Evolutionary conservation across 495 filamentous ascomycete genomes (phyloP).

Genomic region (Daldinia concentrica): DNA sequence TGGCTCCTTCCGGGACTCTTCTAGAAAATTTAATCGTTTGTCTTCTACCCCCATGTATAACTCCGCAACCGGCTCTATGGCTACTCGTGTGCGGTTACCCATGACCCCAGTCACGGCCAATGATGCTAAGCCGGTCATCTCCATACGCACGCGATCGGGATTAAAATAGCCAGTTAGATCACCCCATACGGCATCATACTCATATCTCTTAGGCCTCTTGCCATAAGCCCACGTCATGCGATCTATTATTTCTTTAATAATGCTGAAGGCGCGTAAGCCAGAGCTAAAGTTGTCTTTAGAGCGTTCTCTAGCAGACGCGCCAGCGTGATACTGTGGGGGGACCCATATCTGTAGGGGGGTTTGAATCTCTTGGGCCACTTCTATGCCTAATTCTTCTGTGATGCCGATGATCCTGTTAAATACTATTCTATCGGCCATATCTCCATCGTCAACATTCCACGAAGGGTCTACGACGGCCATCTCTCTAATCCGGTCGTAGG

Average conservation of each 20-base stretch:
- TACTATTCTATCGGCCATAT: background rate
- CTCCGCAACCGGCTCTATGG: constrained; percentile 31
- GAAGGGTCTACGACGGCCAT: constrained; percentile 20
- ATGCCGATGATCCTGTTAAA: background rate
- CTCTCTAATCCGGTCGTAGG: background rate
- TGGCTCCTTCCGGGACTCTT: too few relatives aligned
- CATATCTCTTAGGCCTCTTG: background rate
- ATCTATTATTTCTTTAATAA: constrained; percentile 14
- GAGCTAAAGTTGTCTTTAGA: background rate
- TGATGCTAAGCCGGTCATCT: constrained; percentile 33
- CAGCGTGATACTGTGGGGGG: background rate
- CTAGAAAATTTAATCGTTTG: too few relatives aligned
- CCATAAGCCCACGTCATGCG: constrained; percentile 19
- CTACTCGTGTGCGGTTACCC: constrained; percentile 12
- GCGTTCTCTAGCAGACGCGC: accelerated
- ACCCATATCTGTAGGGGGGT: background rate
- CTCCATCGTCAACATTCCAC: background rate
- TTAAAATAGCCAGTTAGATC: constrained; percentile 29
- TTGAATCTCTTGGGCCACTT: background rate
- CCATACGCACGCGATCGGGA: constrained; percentile 26
- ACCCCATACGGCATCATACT: constrained; percentile 3
- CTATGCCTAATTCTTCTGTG: background rate
- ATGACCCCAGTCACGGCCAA: constrained; percentile 4
- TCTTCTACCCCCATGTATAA: background rate
- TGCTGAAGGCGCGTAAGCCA: constrained; percentile 33